These are phyloP conservation scores for Termitomyces bulborhizus DNA, from an alignment of 768 basidiomycete species.

Conservation along the genomic window DNA sequence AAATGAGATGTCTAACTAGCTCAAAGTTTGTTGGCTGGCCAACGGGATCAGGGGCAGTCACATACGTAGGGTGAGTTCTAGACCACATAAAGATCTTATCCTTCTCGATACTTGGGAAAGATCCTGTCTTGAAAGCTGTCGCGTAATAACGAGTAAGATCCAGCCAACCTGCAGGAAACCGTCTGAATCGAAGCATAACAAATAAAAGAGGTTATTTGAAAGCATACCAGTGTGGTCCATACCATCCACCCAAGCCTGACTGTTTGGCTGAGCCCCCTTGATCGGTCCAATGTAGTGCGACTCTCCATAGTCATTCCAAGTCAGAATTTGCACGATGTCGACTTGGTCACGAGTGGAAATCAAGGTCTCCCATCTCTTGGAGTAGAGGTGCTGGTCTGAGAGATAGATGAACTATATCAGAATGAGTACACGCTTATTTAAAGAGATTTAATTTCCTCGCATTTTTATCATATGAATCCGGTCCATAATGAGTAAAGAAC, in stretches of 20 bases:
- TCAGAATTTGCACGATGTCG: constrained; percentile 54
- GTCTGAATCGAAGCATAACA: constrained; percentile 3
- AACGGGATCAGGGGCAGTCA: constrained; percentile 48
- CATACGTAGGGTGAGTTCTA: constrained; percentile 55
- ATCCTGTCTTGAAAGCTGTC: constrained; percentile 65
- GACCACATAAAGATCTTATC: constrained; percentile 68
- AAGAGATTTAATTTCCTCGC: constrained; percentile 25
- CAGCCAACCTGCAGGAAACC: constrained; percentile 46
- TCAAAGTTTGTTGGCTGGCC: constrained; percentile 51
- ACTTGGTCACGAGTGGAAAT: constrained; percentile 49
- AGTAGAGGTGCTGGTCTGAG: constrained; percentile 61
- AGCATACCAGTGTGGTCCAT: constrained; percentile 44
- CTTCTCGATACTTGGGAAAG: constrained; percentile 47
- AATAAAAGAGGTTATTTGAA: constrained; percentile 1
- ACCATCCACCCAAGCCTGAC: constrained; percentile 67
- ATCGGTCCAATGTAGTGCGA: constrained; percentile 80
- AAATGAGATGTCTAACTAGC: constrained; percentile 35
- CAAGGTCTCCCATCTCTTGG: constrained; percentile 62
- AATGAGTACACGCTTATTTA: not conserved
- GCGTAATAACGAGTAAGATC: constrained; percentile 61
- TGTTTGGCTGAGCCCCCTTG: constrained; percentile 64
- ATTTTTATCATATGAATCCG: constrained; percentile 68
- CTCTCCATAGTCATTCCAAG: constrained; percentile 76
- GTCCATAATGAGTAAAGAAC: constrained; percentile 77
- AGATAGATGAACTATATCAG: constrained; percentile 52